A percentile compares a stretch with the other conserved stretches of the same genome.
phyloP scores from a whole-genome alignment of 202 grass and related monocot species.

The Dendrocalamus latiflorus region DNA sequence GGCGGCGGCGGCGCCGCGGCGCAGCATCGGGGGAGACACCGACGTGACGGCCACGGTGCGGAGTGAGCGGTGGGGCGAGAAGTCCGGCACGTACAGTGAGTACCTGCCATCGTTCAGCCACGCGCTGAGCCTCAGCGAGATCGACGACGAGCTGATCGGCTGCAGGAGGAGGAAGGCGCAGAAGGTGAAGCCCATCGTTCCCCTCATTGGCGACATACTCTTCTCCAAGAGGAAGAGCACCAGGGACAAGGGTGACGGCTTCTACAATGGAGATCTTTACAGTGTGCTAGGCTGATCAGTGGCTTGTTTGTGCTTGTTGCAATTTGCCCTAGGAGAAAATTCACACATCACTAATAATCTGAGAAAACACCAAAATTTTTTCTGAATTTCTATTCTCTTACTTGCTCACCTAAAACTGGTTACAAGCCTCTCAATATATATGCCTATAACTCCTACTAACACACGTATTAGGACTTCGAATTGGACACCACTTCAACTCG shows the following conservation, averaged over 20 bases:
- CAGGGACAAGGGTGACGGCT: slow-evolving; percentile 13
- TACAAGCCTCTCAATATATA: too few relatives aligned
- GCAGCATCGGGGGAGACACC: slow-evolving; percentile 21
- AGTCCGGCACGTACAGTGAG: slow-evolving; percentile 17
- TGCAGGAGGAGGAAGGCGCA: slow-evolving; percentile 41
- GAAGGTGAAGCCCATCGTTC: slow-evolving; percentile 85
- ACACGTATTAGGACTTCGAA: too few relatives aligned
- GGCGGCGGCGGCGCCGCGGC: background rate
- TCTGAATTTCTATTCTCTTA: too few relatives aligned
- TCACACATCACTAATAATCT: too few relatives aligned
- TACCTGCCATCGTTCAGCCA: slow-evolving; percentile 70
- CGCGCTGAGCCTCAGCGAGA: slow-evolving; percentile 53
- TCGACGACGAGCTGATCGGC: slow-evolving; percentile 35
- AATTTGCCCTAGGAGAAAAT: too few relatives aligned
- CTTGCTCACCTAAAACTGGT: too few relatives aligned
- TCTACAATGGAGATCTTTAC: slow-evolving; percentile 39
- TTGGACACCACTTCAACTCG: too few relatives aligned
- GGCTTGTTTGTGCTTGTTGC: background rate
- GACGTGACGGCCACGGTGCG: slow-evolving; percentile 28
- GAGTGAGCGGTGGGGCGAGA: slow-evolving; percentile 46
- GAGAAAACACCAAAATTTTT: too few relatives aligned
- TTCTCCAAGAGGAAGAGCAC: slow-evolving; percentile 61
- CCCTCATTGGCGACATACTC: slow-evolving; percentile 61
- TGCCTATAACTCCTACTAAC: too few relatives aligned
- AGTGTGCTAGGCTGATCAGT: slow-evolving; percentile 33